These are phyloP conservation scores for Monilinia aucupariae DNA, from an alignment of 2,329 filamentous ascomycete species.

Conservation along the genomic window DNA sequence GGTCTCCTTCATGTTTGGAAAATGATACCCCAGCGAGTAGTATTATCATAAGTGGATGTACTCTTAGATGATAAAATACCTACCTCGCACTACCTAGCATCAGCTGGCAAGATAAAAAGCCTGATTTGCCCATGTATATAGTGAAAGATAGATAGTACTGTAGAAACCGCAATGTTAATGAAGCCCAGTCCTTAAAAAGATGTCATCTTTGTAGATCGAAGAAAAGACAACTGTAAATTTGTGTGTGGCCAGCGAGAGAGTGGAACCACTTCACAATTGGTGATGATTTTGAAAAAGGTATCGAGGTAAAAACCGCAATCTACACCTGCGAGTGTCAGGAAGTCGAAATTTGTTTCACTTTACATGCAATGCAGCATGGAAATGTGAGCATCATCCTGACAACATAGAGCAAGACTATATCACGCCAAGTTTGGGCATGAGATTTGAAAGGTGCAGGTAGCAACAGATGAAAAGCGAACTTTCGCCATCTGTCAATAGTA, in stretches of 20 bases:
- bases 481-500: not conserved
- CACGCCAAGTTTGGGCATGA: too few species aligned
- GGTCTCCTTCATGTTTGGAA: not conserved
- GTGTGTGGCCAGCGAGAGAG: not conserved
- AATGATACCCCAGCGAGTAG: not conserved
- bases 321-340: too few species aligned
- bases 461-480: not conserved
- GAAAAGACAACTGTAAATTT: not conserved
- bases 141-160: not conserved
- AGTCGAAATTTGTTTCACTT: too few species aligned
- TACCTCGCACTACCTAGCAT: too few species aligned
- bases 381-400: too few species aligned
- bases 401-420: too few species aligned
- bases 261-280: not conserved
- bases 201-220: not conserved
- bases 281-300: too few species aligned
- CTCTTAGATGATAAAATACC: too few species aligned
- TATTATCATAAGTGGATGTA: not conserved
- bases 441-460: not conserved
- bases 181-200: not conserved
- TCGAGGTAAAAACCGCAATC: too few species aligned
- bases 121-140: not conserved
- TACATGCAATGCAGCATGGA: too few species aligned
- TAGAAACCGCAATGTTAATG: not conserved
- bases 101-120: conserved; percentile 4